Percentiles rank a stretch among this genome's conserved stretches.
Evolutionary conservation across 306 rosid genomes (phyloP).

Genomic region (Alnus rubra): DNA sequence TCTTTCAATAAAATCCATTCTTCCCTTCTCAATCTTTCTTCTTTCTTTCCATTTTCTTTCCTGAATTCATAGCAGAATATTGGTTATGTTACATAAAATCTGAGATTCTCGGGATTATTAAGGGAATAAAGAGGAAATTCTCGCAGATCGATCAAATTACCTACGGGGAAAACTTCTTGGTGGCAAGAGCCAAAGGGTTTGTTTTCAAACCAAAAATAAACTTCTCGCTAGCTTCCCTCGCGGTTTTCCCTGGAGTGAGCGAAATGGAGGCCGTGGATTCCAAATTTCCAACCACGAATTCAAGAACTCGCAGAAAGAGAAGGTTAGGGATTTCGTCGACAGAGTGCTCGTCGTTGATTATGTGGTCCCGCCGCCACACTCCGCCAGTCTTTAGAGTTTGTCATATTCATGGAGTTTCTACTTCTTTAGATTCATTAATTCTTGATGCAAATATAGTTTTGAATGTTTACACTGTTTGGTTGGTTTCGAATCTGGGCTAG

Average conservation of each 20-base stretch:
- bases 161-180: slow-evolving; percentile 76
- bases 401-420: too few species aligned
- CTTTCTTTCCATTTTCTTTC: too few species aligned
- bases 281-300: slow-evolving; percentile 28
- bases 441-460: too few species aligned
- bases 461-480: too few species aligned
- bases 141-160: slow-evolving; percentile 49
- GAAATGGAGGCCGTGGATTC: slow-evolving; percentile 62
- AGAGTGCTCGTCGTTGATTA: not conserved
- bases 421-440: too few species aligned
- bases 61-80: too few species aligned
- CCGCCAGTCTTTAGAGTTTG: too few species aligned
- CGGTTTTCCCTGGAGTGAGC: slow-evolving; percentile 42
- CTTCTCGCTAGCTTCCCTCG: slow-evolving; percentile 65
- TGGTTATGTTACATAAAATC: not conserved
- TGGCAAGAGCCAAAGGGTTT: slow-evolving; percentile 81
- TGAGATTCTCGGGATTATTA: slow-evolving; percentile 55
- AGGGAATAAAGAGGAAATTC: slow-evolving; percentile 49
- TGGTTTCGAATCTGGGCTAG: too few species aligned
- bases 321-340: slow-evolving; percentile 64
- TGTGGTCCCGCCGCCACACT: too few species aligned
- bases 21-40: too few species aligned
- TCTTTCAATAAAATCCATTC: too few species aligned
- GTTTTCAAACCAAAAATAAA: too few species aligned
- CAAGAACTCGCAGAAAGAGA: slow-evolving; percentile 59